phyloP scores from a whole-genome alignment of 495 filamentous ascomycete genomes.

The Aspergillus panamensis region DNA sequence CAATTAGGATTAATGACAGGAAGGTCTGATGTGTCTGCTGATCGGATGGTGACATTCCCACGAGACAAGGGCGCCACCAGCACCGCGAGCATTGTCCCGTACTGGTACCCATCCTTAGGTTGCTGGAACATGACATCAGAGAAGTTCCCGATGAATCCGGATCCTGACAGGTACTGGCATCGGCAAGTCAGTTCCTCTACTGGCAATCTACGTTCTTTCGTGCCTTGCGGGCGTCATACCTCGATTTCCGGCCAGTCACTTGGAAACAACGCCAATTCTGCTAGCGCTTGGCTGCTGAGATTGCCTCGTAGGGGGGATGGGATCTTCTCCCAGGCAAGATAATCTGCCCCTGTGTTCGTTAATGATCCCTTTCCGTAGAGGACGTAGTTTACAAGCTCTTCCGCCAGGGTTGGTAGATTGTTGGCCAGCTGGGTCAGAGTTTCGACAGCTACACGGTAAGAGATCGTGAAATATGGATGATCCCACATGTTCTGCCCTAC shows the following conservation, averaged over 20 bases:
- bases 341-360: conserved; percentile 39
- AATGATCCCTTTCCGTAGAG: conserved; percentile 27
- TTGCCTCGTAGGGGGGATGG: conserved; percentile 28
- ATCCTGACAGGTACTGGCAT: conserved; percentile 34
- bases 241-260: conserved; percentile 60
- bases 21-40: conserved; percentile 34
- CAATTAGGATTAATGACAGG: conserved; percentile 56
- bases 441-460: conserved; percentile 22
- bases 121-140: conserved; percentile 34
- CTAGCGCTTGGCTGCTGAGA: conserved; percentile 22
- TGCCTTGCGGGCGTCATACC: conserved; percentile 14
- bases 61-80: conserved; percentile 50
- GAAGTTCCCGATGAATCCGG: conserved; percentile 37
- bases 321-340: conserved; percentile 50
- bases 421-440: conserved; percentile 23
- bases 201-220: neutral
- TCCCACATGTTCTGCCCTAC: conserved; percentile 52
- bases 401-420: conserved; percentile 14
- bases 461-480: conserved; percentile 29
- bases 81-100: conserved; percentile 40
- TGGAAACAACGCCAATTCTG: conserved; percentile 35
- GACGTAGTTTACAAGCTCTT: conserved; percentile 12
- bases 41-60: conserved; percentile 53
- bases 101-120: conserved; percentile 45
- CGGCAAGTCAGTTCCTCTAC: neutral